Base-by-base conservation (phyloP, 352 stramenopile species). In the Pythium rishiriense region DNA sequence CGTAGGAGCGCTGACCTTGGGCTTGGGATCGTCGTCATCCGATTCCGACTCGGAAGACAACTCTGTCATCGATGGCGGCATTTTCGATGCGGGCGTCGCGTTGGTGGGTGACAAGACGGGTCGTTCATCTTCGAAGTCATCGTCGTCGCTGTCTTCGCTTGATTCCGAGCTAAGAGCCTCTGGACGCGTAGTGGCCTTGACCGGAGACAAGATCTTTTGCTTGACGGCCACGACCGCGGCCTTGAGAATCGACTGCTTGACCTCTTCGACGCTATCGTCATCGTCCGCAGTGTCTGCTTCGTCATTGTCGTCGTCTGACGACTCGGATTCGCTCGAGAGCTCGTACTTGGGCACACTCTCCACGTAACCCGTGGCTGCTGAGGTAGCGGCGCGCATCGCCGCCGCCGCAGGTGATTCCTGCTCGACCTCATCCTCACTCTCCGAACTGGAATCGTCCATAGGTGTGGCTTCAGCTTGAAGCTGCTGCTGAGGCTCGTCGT, bases 311-410 rank as follows among this genome's bases (percentile, higher is more conserved):
- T 73, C 65, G 0, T 66, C 59, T 4, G 75, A 73, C 28, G 75
- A 79, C 31, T 81, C 73, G 10, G 76, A 83, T 28, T 79, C 75
- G 64, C 79, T 88, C 0, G 81, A 80, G 46, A 92, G 62, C 2
- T 84, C 73, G 48, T 83, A 76, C 60, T 81, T 71, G 22, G 83
- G 83, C 0, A 89, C 70, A 25, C 79, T 90, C 37, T 89, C 74
- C 11, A 87, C 68, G 43, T 88, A 89, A 4, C 52, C 52, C 19
- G 6, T 24, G 31, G 61, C 50, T 19, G n/a, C n/a, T 37, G 61
- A 5, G 7, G 72, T 64, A 7, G 60, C 58, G 1, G 65, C 35
- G 14, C 49, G 58, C 47, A 61, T 35, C 19, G 54, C 41, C 21
- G 48, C 62, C 14, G 41, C 63, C 1, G 42, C 31, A 21, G 54